Evolutionary conservation across 139 green algal genomes (phyloP).

Genomic region (Limnomonas spitsbergensis): DNA sequence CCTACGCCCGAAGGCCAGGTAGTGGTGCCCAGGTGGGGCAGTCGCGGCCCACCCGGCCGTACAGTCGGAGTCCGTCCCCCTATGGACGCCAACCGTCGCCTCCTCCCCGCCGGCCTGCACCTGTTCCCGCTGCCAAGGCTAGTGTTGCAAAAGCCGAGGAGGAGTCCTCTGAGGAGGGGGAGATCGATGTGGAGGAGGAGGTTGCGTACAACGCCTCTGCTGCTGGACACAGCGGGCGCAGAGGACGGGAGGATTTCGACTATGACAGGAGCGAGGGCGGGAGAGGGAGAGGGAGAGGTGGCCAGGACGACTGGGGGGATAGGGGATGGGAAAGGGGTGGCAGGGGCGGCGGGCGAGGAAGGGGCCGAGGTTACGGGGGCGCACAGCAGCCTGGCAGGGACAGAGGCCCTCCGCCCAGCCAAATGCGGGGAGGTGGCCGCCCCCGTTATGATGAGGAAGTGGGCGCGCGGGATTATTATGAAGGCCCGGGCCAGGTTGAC

Average conservation of each 20-base stretch:
- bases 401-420: not conserved
- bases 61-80: not conserved
- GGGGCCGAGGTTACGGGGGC: not conserved
- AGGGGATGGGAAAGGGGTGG: not conserved
- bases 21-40: too few relatives aligned
- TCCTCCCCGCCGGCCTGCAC: not conserved
- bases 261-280: not conserved
- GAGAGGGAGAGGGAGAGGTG: not conserved
- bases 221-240: not conserved
- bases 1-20: too few relatives aligned
- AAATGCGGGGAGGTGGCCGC: not conserved
- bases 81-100: too few relatives aligned
- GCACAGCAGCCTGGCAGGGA: not conserved
- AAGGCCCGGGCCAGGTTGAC: not conserved
- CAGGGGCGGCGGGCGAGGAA: not conserved
- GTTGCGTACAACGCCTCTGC: not conserved
- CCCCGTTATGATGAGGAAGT: not conserved
- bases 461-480: not conserved
- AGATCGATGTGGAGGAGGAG: constrained; percentile 5
- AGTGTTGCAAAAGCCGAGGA: not conserved
- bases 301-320: not conserved
- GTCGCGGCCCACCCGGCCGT: not conserved
- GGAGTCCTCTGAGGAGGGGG: constrained; percentile 7
- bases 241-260: not conserved
- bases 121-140: not conserved